Conservation (phyloP, 495 filamentous ascomycete genomes). For the Hyphodiscus hymeniophilus region DNA sequence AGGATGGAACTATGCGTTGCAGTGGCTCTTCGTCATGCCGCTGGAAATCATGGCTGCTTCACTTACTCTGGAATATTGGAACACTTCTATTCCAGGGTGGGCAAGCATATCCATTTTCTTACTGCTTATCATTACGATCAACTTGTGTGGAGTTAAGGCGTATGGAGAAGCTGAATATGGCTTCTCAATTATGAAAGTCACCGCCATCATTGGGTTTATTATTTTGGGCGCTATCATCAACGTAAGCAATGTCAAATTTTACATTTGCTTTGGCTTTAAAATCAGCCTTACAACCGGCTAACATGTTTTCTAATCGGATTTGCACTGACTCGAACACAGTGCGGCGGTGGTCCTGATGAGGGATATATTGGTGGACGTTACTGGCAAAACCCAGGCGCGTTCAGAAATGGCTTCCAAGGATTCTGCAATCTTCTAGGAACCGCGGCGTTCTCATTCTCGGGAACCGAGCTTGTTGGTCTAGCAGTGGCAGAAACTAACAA, state of each 20-base stretch:
- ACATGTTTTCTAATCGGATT: no score
- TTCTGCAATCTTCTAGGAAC: slow-evolving; percentile 90
- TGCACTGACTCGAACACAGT: slow-evolving; percentile 18
- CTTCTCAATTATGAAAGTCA: slow-evolving; percentile 80
- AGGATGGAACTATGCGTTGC: slow-evolving; percentile 86
- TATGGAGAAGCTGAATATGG: slow-evolving; percentile 90
- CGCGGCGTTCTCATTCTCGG: slow-evolving; percentile 85
- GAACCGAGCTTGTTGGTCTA: slow-evolving; percentile 86
- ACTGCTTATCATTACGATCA: slow-evolving; percentile 64
- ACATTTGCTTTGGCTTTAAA: no score
- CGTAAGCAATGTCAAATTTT: not conserved
- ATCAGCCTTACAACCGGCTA: no score
- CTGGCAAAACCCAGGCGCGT: slow-evolving; percentile 56
- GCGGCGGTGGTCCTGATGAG: slow-evolving; percentile 60
- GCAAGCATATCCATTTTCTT: slow-evolving; percentile 63
- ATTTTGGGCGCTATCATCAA: slow-evolving; percentile 77
- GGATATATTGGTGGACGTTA: slow-evolving; percentile 40
- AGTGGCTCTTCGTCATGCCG: slow-evolving; percentile 78
- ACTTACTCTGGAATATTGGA: slow-evolving; percentile 83
- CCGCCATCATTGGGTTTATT: slow-evolving; percentile 84
- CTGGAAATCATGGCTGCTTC: slow-evolving; percentile 87
- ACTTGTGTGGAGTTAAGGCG: slow-evolving; percentile 75
- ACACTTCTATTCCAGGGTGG: slow-evolving; percentile 40
- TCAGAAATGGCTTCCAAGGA: slow-evolving; percentile 92
- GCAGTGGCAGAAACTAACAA: slow-evolving; percentile 85